phyloP scores from a whole-genome alignment of 2,329 filamentous ascomycete species.

The Aspergillus cejpii region DNA sequence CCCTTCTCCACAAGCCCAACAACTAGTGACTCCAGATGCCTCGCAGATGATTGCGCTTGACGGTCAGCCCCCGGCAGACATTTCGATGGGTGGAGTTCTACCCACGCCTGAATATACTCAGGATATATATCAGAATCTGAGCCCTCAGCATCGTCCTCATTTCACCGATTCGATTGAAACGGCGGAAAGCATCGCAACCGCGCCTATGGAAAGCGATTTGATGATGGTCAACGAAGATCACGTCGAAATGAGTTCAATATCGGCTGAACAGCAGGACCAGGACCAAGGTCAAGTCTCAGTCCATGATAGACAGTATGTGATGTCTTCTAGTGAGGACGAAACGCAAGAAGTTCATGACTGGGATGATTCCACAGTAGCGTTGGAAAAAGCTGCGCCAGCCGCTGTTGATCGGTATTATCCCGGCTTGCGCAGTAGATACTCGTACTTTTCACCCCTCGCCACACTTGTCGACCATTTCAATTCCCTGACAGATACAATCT shows the following conservation, averaged over 20 bases:
- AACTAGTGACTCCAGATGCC: constrained; percentile 18
- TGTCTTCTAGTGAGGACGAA: constrained; percentile 4
- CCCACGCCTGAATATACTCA: constrained; percentile 16
- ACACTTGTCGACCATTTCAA: constrained; percentile 40
- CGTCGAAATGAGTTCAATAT: not conserved
- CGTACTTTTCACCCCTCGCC: constrained; percentile 41
- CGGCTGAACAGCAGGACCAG: not conserved
- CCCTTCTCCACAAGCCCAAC: constrained; percentile 5
- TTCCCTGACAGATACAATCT: constrained; percentile 38
- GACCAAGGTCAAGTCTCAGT: not conserved
- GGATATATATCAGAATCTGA: not conserved
- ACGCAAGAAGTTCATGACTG: constrained; percentile 8
- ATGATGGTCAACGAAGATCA: not conserved
- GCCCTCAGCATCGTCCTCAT: not conserved
- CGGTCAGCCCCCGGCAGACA: not conserved
- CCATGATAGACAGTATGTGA: not conserved
- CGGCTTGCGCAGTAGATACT: constrained; percentile 37
- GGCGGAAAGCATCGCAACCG: not conserved
- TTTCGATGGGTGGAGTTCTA: not conserved
- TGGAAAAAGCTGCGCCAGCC: constrained; percentile 6
- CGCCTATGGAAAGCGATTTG: not conserved
- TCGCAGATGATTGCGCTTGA: constrained; percentile 17
- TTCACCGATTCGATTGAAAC: not conserved
- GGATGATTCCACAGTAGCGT: constrained; percentile 2
- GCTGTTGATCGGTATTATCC: constrained; percentile 24